phyloP scores from a whole-genome alignment of 345 rosid species.

The Xanthoceras sorbifolium region DNA sequence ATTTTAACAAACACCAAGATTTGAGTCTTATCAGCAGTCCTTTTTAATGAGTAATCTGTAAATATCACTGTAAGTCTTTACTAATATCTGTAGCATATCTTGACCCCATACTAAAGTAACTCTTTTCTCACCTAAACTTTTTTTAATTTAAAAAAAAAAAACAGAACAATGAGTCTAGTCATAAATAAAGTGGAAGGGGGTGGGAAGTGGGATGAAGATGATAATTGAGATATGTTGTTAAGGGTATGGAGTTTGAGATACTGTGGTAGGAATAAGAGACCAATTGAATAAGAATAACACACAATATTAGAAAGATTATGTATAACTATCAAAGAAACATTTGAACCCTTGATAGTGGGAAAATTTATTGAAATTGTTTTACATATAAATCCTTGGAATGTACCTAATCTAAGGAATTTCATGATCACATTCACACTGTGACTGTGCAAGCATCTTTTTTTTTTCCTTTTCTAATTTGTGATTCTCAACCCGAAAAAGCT shows the following conservation, averaged over 20 bases:
- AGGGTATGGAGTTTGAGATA: background rate
- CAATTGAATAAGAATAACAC: conserved; percentile 25
- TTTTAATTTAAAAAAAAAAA: too few relatives aligned
- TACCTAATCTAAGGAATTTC: background rate
- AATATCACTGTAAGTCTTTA: too few relatives aligned
- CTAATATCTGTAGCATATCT: too few relatives aligned
- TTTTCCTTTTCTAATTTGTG: background rate
- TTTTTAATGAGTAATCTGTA: too few relatives aligned
- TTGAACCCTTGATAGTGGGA: conserved; percentile 1
- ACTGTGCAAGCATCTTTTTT: background rate
- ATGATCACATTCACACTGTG: background rate
- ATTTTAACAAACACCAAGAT: too few relatives aligned
- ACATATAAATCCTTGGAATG: background rate
- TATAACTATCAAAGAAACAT: conserved; percentile 15
- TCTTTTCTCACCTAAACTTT: too few relatives aligned
- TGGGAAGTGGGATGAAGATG: background rate
- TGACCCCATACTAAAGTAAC: too few relatives aligned
- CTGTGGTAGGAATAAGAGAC: background rate
- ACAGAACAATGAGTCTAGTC: background rate
- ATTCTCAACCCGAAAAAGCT: background rate
- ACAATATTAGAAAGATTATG: background rate
- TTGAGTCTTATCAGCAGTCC: too few relatives aligned
- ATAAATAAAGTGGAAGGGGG: background rate
- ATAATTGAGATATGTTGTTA: background rate
- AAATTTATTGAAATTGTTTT: background rate